Evolutionary conservation across 108 stramenopile genomes (phyloP).

Genomic region (Nitzschia sp.): DNA sequence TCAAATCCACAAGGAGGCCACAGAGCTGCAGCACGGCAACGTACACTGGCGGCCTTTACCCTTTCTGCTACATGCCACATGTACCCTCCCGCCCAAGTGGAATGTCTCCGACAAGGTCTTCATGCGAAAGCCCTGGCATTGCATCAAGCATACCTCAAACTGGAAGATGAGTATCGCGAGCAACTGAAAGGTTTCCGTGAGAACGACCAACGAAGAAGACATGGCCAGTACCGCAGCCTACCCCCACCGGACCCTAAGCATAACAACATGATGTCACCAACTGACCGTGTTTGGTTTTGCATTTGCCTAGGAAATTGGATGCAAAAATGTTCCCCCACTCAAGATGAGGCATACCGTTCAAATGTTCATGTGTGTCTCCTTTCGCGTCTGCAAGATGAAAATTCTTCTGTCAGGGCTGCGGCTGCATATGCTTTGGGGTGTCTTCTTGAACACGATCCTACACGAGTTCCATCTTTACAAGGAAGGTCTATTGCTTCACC

Average conservation of each 20-base stretch:
- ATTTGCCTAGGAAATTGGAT: constrained; percentile 80
- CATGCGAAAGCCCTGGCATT: constrained; percentile 65
- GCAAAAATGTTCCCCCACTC: constrained; percentile 59
- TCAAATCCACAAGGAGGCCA: constrained; percentile 16
- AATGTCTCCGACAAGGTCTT: constrained; percentile 78
- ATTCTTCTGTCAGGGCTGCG: constrained; percentile 75
- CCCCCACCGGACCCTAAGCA: constrained; percentile 5
- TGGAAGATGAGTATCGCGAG: constrained; percentile 18
- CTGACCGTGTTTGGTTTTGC: constrained; percentile 82
- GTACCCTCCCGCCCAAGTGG: constrained; percentile 81
- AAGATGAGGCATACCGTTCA: constrained; percentile 57
- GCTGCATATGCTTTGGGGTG: constrained; percentile 87
- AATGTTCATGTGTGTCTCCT: constrained; percentile 70
- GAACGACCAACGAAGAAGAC: background rate
- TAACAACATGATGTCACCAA: constrained; percentile 29
- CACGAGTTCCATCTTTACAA: constrained; percentile 12
- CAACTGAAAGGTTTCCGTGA: background rate
- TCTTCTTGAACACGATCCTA: constrained; percentile 42
- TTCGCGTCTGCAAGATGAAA: constrained; percentile 53
- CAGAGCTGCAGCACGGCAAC: constrained; percentile 65
- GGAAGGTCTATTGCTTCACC: constrained; percentile 13
- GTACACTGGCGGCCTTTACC: constrained; percentile 88
- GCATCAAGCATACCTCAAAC: constrained; percentile 46
- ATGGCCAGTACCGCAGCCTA: background rate
- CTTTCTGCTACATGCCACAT: constrained; percentile 76